Evolutionary conservation across 768 basidiomycete species (phyloP), one percentile per base, ranked within the genome.

Genomic region (Mycena rebaudengoi): DNA sequence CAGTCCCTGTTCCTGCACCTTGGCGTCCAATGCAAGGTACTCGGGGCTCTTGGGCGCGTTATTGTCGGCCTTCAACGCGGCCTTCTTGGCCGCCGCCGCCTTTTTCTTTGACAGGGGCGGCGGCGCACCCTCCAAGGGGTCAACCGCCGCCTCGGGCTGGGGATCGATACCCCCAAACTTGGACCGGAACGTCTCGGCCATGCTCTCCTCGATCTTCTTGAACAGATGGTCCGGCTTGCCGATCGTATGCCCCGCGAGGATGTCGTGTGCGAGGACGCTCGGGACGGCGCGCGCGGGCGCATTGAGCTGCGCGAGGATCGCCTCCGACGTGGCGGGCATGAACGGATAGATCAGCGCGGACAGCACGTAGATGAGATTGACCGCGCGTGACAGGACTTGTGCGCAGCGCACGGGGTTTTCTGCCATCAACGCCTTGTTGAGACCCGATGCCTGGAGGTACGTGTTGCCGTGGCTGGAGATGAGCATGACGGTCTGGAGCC

Each of bases 291-390:
- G 89, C 5, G 91, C 85, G 1, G 95, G 95, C 0, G 95, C 96
- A 72, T 98, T 94, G 66, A 99, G 85, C 72, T 99, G 98, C 20
- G 75, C 71, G 55, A 97, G 83, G 67, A 99, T 96, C 3, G 88
- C 82, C 25, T 86, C 87, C 33, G 91, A 89, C 0, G 94, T 97
- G 13, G 89, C 84, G 39, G 98, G 98, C 96, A 99, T 98, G 88
- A 95, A 99, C 0, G 98, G 97, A 73, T 96, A 91, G 67, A 95
- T 78, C 69, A 98, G 82, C 28, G 88, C 90, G 13, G 94, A 91
- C 59, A 99, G 83, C 35, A 90, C 79, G 75, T 98, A 99, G 75
- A 99, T 97, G 68, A 99, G 81, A 80, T 98, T 98, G 76, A 95
- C 77, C 26, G 96, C 92, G 54, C 95, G 90, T 48, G 92, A 89